A percentile compares a stretch with the other conserved stretches of the same genome.
Evolutionary conservation across 2,329 filamentous ascomycete species (phyloP).

Genomic region (Trichoderma hamatum): DNA sequence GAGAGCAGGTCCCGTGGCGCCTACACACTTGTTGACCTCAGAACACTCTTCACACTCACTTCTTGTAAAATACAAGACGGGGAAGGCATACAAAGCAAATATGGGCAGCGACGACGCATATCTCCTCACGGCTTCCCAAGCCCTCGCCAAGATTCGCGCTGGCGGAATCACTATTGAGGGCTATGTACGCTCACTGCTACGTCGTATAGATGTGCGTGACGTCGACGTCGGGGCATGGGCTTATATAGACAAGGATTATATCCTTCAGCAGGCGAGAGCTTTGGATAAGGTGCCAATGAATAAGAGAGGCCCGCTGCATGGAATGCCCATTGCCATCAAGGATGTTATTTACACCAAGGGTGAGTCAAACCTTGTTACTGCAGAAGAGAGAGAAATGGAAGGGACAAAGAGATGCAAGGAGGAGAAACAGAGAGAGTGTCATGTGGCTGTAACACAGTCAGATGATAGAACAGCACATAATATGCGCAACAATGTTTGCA

Average conservation of each 20-base stretch:
- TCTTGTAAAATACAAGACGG: neutral
- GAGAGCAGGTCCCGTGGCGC: constrained; percentile 12
- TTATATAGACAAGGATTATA: constrained; percentile 48
- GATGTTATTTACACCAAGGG: constrained; percentile 62
- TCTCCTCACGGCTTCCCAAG: constrained; percentile 27
- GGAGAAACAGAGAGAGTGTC: neutral
- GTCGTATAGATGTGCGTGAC: constrained; percentile 50
- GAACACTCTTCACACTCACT: constrained; percentile 17
- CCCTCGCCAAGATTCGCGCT: constrained; percentile 23
- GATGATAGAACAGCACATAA: neutral
- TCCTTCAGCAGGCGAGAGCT: constrained; percentile 52
- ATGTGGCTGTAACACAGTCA: neutral
- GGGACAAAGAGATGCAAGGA: neutral
- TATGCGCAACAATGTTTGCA: neutral
- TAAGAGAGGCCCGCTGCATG: constrained; percentile 58
- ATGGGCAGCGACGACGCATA: constrained; percentile 27
- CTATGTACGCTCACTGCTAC: constrained; percentile 52
- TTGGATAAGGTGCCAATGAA: constrained; percentile 54
- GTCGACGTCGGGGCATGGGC: constrained; percentile 54
- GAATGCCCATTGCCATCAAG: constrained; percentile 61
- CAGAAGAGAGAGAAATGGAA: neutral
- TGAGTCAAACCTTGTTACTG: constrained; percentile 29
- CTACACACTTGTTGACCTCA: constrained; percentile 3
- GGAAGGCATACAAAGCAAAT: neutral
- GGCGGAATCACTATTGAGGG: constrained; percentile 47